phyloP scores from a whole-genome alignment of 192 early-diverging fungal species.

The Haplosporangium gracile region DNA sequence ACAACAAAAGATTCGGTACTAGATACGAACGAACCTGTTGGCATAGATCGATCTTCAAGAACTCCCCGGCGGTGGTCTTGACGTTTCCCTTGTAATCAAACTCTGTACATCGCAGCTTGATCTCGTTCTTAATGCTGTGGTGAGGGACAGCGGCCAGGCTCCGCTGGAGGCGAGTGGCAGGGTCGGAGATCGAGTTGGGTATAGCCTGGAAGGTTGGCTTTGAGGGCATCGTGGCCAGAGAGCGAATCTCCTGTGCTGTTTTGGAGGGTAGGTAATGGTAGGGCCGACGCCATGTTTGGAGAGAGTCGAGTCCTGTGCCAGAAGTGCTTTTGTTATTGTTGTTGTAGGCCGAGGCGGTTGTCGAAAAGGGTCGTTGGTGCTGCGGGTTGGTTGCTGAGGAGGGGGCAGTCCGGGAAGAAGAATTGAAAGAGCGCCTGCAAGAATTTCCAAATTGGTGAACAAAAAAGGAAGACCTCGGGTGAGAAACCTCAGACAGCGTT shows the following conservation, averaged over 20 bases:
- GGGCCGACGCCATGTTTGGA: constrained; percentile 49
- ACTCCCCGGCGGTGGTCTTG: constrained; percentile 79
- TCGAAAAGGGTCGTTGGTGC: not conserved
- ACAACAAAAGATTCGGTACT: not conserved
- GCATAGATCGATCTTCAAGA: constrained; percentile 85
- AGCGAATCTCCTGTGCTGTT: constrained; percentile 8
- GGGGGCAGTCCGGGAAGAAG: not conserved
- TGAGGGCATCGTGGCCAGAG: constrained; percentile 41
- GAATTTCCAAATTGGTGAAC: not conserved
- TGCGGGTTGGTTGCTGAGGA: not conserved
- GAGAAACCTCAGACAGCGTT: not conserved
- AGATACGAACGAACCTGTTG: constrained; percentile 51
- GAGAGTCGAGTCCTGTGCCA: constrained; percentile 10
- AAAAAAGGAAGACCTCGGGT: not conserved
- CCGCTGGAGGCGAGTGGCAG: constrained; percentile 30
- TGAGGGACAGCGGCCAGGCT: constrained; percentile 43
- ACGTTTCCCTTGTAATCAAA: constrained; percentile 78
- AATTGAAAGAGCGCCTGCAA: constrained; percentile 15
- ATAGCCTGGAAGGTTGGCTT: constrained; percentile 22
- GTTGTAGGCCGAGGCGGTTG: not conserved
- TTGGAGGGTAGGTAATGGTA: constrained; percentile 5
- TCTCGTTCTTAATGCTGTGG: constrained; percentile 56
- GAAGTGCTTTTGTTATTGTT: not conserved
- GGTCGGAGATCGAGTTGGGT: constrained; percentile 10
- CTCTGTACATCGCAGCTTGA: constrained; percentile 67